phyloP scores from a whole-genome alignment of 1,284 basidiomycete genomes.

The Ustilago trichophora region DNA sequence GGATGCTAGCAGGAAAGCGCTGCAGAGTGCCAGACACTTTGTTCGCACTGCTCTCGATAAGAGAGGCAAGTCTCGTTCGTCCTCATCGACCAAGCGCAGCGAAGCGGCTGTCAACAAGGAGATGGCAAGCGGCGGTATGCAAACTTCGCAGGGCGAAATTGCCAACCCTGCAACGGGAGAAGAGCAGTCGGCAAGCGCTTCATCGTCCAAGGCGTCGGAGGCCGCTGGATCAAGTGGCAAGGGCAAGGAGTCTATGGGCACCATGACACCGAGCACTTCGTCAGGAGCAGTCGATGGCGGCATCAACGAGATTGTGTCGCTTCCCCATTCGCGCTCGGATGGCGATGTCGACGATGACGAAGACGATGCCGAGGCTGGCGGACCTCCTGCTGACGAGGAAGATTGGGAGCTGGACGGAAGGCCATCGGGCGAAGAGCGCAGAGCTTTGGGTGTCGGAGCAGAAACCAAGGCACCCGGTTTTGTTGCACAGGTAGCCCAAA shows the following conservation, averaged over 20 bases:
- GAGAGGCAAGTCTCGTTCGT: constrained; percentile 45
- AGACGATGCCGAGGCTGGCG: constrained; percentile 18
- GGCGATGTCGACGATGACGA: constrained; percentile 38
- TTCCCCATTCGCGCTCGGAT: constrained; percentile 31
- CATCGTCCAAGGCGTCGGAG: constrained; percentile 20
- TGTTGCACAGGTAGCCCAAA: constrained; percentile 23
- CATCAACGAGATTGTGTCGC: constrained; percentile 39
- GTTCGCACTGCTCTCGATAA: constrained; percentile 64
- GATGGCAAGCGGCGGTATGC: constrained; percentile 50
- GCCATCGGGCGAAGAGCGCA: constrained; percentile 23
- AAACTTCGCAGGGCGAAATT: constrained; percentile 42
- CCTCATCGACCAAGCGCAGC: constrained; percentile 70
- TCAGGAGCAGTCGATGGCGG: constrained; percentile 30
- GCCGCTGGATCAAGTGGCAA: constrained; percentile 6
- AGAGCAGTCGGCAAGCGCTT: constrained; percentile 1
- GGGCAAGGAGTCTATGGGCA: constrained; percentile 10
- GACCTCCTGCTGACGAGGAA: constrained; percentile 30
- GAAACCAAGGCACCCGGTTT: constrained; percentile 17
- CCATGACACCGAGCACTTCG: constrained; percentile 22
- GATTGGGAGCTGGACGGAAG: constrained; percentile 48
- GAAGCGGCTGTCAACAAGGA: constrained; percentile 68
- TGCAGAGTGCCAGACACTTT: constrained; percentile 65
- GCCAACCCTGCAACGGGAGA: constrained; percentile 49
- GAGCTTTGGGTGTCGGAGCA: constrained; percentile 8
- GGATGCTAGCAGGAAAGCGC: constrained; percentile 65